These are phyloP conservation scores for Paecilomyces niveus DNA, from an alignment of 2,329 filamentous ascomycete genomes.

Conservation along the genomic window DNA sequence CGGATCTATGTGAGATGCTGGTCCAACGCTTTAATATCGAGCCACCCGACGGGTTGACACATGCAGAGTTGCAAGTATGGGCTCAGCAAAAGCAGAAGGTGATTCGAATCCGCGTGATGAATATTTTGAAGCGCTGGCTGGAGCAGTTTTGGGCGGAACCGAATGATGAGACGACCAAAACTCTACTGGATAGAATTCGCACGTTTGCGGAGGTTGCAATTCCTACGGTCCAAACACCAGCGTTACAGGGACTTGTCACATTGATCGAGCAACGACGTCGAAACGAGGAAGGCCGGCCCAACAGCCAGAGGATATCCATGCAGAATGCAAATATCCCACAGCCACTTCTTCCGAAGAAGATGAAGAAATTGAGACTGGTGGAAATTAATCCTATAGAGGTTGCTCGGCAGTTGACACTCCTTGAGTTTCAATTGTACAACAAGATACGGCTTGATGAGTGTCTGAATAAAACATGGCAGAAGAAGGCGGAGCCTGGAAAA, in stretches of 20 bases:
- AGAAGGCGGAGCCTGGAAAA: slow-evolving; percentile 64
- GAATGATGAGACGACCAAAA: slow-evolving; percentile 54
- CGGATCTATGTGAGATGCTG: slow-evolving; percentile 79
- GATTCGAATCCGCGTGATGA: slow-evolving; percentile 85
- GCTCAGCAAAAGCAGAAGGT: slow-evolving; percentile 82
- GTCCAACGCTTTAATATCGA: slow-evolving; percentile 83
- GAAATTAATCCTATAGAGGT: slow-evolving; percentile 92
- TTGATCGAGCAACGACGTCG: slow-evolving; percentile 76
- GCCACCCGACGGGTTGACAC: slow-evolving; percentile 66
- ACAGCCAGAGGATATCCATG: slow-evolving; percentile 73
- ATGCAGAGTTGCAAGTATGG: slow-evolving; percentile 70
- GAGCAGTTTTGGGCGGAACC: slow-evolving; percentile 97
- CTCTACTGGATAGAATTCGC: slow-evolving; percentile 74
- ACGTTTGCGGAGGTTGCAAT: slow-evolving; percentile 55
- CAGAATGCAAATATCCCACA: slow-evolving; percentile 69
- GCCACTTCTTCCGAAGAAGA: slow-evolving; percentile 90
- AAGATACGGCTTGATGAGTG: slow-evolving; percentile 91
- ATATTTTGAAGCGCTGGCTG: slow-evolving; percentile 93
- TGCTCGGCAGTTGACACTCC: slow-evolving; percentile 85
- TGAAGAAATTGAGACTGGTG: slow-evolving; percentile 94
- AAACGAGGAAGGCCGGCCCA: slow-evolving; percentile 77
- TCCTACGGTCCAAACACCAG: background rate
- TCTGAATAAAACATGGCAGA: slow-evolving; percentile 93
- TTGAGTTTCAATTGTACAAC: slow-evolving; percentile 81
- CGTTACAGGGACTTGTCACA: slow-evolving; percentile 69